Evolutionary conservation across 2,329 filamentous ascomycete genomes (phyloP).

Genomic region (Neophaeococcomyces mojaviensis): DNA sequence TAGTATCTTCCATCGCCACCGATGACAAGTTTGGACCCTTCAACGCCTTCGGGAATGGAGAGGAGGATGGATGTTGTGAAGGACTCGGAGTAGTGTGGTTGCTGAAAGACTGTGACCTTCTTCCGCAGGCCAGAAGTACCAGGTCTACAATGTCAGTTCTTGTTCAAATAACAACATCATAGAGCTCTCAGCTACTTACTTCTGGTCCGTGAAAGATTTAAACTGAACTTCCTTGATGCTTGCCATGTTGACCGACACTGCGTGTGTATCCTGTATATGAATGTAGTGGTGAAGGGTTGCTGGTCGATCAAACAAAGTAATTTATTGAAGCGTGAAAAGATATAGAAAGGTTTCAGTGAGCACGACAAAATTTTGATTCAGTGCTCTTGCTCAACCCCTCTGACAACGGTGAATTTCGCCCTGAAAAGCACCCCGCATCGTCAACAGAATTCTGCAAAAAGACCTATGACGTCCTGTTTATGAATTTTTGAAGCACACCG

Average conservation of each 20-base stretch:
- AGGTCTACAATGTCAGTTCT: slow-evolving; percentile 21
- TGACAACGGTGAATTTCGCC: too few species aligned
- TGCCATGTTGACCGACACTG: neutral
- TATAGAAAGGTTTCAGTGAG: too few species aligned
- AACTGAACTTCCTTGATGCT: slow-evolving; percentile 67
- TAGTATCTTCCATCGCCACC: slow-evolving; percentile 95
- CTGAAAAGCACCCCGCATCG: too few species aligned
- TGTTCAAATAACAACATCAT: slow-evolving; percentile 3
- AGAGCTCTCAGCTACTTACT: slow-evolving; percentile 58
- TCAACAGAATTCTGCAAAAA: too few species aligned
- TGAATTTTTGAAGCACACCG: too few species aligned
- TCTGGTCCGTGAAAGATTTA: slow-evolving; percentile 88
- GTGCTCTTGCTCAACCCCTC: too few species aligned
- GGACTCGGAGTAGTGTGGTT: slow-evolving; percentile 89
- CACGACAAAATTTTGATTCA: too few species aligned
- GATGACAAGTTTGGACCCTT: slow-evolving; percentile 88
- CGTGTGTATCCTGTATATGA: too few species aligned
- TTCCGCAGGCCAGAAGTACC: slow-evolving; percentile 91
- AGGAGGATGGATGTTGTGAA: slow-evolving; percentile 91
- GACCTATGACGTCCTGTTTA: too few species aligned
- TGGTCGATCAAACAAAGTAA: too few species aligned
- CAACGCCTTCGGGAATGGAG: slow-evolving; percentile 87
- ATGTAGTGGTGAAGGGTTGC: too few species aligned
- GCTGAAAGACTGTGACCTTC: slow-evolving; percentile 96
- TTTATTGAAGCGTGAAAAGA: too few species aligned